Base-by-base conservation (phyloP, 257 asterid species). In the Solanum etuberosum region DNA sequence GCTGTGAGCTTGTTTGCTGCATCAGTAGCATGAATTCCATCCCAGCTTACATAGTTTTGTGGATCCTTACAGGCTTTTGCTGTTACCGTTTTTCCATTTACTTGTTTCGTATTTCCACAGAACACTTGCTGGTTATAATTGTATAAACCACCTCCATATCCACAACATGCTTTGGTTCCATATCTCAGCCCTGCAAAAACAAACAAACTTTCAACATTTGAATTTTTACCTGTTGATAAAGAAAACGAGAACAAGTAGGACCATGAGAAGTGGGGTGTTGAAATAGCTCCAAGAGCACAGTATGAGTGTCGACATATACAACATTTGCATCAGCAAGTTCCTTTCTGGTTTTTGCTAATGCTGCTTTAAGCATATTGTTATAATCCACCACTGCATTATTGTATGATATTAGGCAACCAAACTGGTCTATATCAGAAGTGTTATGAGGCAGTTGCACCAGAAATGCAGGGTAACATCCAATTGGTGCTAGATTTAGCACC, bases 141-240 rank as follows among this genome's bases (percentile, higher is more conserved):
- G 89, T 94, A 89, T 18, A 90, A 91, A 31, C 97, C 98, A 2
- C 92, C 97, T 9, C 98, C 98, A 25, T 90, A 86, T 71, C 98
- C 98, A 88, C 98, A 94, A 83, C 98, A 96, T 57, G 96, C 93
- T 91, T 87, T 95, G 2, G 96, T 93, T 63, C 98, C 97, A 84
- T 94, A 91, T 71, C 84, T 88, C 83, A 95, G 86, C 90, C 96
- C 98, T 95, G 87, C 54, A 86, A 86, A 82, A 48, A 48, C 59
- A 48, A 15, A 48, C 57, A 0, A 0, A 48, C 57, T 15, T 15
- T 48, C 29, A 59, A 23, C 29, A 23, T n/a, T 59, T 9, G 68
- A 23, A 23, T 61, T 11, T 61, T 61, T 23, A 61, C 38, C 38
- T 43, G 38, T 78, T 15, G 5, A 42, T 38, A 43, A 78, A 14